Evolutionary conservation across 2,329 filamentous ascomycete species (phyloP), one percentile per base, ranked within the genome.

Genomic region (Dactylellina haptotyla): DNA sequence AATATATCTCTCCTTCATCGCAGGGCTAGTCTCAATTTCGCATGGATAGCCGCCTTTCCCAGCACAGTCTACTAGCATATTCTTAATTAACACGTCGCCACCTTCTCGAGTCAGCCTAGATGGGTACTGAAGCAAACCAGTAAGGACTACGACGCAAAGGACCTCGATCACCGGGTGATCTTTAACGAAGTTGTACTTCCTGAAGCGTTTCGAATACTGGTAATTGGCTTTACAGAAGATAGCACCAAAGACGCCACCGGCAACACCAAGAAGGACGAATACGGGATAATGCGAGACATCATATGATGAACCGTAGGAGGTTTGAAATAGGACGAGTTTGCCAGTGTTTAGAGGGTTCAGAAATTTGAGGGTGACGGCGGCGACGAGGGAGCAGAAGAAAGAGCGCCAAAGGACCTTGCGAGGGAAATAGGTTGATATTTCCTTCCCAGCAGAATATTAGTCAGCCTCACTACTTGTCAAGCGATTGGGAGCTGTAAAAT

Each of bases 331-430:
- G 0, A 87, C 85, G 2, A 88, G 80, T 76, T 87, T 87, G 1
- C 86, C 86, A 0, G 86, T 88, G 0, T 85, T 85, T 1, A 82
- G 87, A 0, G 86, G 86, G 76, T 88, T 87, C n/a, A 88, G 81
- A 1, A 83, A 83, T 76, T 84, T 86, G 20, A 88, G 80, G 2
- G 85, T 82, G 50, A 87, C 83, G 0, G 86, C 86, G 0, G 86
- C 86, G 41, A 82, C 81, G 3, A 87, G 79, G 0, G 84, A 87
- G 79, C 86, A 88, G 20, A 88, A 80, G 75, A 88, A 88, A 0
- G 86, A 84, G 50, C 84, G 80, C 85, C 85, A 88, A 2, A 88
- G 81, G n/a, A 85, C 84, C 74, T 85, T 86, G 1, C 85, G 81
- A 0, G 86, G 86, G 59, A 88, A 88, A 70, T 87, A 87, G 0